Percentiles rank a stretch among this genome's conserved stretches.
Evolutionary conservation across 2,329 filamentous ascomycete genomes (phyloP).

Genomic region (Plectosphaerella cucumerina): DNA sequence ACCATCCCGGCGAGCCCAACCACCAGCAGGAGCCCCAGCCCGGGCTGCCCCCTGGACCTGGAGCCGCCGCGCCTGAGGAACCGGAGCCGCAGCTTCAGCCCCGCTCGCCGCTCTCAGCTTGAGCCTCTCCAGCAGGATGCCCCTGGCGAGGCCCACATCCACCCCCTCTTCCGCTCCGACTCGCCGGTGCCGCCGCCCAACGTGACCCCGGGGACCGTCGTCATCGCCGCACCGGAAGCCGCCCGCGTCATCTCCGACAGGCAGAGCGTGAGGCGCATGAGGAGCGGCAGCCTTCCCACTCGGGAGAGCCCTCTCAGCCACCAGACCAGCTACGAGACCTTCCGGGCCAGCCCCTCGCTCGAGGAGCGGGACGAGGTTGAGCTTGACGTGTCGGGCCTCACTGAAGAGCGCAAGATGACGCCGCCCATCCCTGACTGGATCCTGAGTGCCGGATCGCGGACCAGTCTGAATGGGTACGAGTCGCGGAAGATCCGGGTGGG

Average conservation of each 20-base stretch:
- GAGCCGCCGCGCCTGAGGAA: constrained; percentile 40
- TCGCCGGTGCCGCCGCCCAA: constrained; percentile 63
- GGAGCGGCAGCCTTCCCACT: constrained; percentile 50
- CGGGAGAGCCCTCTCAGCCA: constrained; percentile 45
- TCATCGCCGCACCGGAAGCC: constrained; percentile 65
- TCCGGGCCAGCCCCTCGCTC: constrained; percentile 16
- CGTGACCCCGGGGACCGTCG: constrained; percentile 65
- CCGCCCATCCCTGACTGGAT: constrained; percentile 61
- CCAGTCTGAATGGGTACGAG: constrained; percentile 44
- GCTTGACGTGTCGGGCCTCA: constrained; percentile 12
- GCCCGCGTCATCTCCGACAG: constrained; percentile 58
- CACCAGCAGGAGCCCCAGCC: constrained; percentile 61
- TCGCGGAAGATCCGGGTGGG: constrained; percentile 27
- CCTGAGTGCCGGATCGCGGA: constrained; percentile 46
- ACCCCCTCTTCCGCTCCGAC: constrained; percentile 73
- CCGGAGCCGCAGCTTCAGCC: constrained; percentile 50
- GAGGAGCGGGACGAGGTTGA: constrained; percentile 19
- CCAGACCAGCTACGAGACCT: constrained; percentile 46
- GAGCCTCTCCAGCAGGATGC: constrained; percentile 27
- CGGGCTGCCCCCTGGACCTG: constrained; percentile 55
- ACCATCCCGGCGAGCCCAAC: constrained; percentile 66
- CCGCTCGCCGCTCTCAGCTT: constrained; percentile 21
- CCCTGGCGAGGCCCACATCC: constrained; percentile 64
- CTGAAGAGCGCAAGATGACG: constrained; percentile 45
- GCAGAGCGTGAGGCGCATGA: constrained; percentile 47